Evolutionary conservation across 1,139 yeast species (phyloP).

Genomic region (Saccharomyces hybrid): DNA sequence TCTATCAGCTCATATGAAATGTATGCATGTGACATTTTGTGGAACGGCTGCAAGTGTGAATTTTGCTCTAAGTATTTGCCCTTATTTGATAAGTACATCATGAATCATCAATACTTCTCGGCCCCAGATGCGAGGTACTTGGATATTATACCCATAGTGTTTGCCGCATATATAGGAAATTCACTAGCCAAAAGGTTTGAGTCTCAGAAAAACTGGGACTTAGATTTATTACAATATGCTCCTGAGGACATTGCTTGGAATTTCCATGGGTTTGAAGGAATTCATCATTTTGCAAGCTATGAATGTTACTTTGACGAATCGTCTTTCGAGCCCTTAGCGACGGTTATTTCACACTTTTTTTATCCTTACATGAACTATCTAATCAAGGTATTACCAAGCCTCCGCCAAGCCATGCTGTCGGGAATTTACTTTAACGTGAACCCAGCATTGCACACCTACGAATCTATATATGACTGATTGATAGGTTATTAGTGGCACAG

Average conservation of each 20-base stretch:
- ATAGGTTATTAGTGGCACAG: background rate
- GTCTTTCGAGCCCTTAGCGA: constrained; percentile 24
- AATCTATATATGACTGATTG: constrained; percentile 17
- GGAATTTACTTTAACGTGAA: constrained; percentile 27
- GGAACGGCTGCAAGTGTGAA: constrained; percentile 68
- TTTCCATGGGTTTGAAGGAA: constrained; percentile 36
- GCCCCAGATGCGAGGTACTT: constrained; percentile 39
- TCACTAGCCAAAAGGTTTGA: constrained; percentile 35
- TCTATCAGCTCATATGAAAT: constrained; percentile 62
- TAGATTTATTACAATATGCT: constrained; percentile 22
- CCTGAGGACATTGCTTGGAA: constrained; percentile 35
- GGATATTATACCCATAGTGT: constrained; percentile 52
- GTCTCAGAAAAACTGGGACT: constrained; percentile 28
- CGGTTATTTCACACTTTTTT: constrained; percentile 37
- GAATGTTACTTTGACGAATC: constrained; percentile 33
- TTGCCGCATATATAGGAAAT: constrained; percentile 47
- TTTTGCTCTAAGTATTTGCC: constrained; percentile 46
- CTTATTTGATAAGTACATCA: constrained; percentile 48
- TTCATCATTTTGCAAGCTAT: constrained; percentile 33
- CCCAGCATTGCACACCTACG: constrained; percentile 8
- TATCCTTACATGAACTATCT: constrained; percentile 32
- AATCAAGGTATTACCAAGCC: constrained; percentile 25
- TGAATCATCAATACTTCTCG: constrained; percentile 56
- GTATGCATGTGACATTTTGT: constrained; percentile 55
- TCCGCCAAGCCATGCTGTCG: constrained; percentile 20